Percentiles rank a stretch among this genome's conserved stretches.
Conservation (phyloP, 129 eudicot species). For the Pulicaria dysenterica region DNA sequence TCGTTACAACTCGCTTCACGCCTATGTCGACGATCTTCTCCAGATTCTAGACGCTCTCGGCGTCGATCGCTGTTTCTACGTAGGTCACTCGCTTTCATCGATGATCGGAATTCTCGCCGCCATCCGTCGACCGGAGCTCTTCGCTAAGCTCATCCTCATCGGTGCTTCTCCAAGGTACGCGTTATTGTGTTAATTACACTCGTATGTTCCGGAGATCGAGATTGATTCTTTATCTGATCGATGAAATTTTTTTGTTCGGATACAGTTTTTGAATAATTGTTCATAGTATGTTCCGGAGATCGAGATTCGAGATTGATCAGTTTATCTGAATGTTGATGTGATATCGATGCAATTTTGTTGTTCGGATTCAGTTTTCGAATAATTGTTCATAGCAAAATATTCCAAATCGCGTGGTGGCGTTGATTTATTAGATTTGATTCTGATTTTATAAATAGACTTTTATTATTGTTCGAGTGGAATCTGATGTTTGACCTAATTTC, state of each 20-base stretch:
- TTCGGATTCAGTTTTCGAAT: neutral
- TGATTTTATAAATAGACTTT: neutral
- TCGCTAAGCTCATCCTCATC: constrained; percentile 82
- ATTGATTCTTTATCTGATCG: no score
- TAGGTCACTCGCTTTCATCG: constrained; percentile 93
- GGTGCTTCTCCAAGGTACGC: constrained; percentile 92
- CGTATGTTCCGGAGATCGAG: neutral
- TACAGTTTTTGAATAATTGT: neutral
- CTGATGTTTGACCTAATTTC: constrained; percentile 13
- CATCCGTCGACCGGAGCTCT: constrained; percentile 82
- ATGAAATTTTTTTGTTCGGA: no score
- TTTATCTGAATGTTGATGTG: no score
- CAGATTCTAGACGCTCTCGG: constrained; percentile 71
- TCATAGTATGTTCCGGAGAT: no score
- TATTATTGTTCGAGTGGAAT: neutral
- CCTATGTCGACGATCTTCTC: constrained; percentile 85
- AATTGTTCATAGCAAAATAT: neutral
- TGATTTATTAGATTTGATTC: neutral
- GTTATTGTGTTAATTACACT: neutral
- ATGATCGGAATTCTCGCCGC: constrained; percentile 93
- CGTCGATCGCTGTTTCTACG: constrained; percentile 70
- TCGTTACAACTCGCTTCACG: constrained; percentile 73
- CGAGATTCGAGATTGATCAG: no score
- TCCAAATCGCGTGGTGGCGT: neutral
- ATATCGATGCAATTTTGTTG: no score